Percentiles rank a stretch among this genome's conserved stretches.
Conservation (phyloP, 192 early-diverging fungal genomes). For the Lunasporangiospora selenospora region DNA sequence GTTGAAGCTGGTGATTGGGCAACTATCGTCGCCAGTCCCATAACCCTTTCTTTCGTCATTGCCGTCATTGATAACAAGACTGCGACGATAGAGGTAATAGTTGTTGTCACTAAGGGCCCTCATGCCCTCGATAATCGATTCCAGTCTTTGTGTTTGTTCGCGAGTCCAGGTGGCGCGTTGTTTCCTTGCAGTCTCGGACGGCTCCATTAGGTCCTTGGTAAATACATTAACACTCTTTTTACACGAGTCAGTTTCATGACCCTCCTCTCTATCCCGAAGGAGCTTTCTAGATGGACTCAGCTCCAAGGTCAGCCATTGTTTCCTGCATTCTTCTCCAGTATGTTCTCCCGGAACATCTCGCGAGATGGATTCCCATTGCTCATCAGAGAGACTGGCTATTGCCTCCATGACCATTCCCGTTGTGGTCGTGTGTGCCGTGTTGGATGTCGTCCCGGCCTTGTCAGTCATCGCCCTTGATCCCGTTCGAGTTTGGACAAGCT, state of each 20-base stretch:
- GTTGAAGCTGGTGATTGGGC: too few species aligned
- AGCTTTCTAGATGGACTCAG: too few species aligned
- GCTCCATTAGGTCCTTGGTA: background rate
- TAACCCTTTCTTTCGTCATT: too few species aligned
- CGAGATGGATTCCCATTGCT: constrained; percentile 13
- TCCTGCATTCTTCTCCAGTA: constrained; percentile 12
- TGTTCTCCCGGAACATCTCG: constrained; percentile 11
- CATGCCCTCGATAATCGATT: constrained; percentile 4
- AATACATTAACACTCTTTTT: too few species aligned
- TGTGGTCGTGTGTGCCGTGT: too few species aligned
- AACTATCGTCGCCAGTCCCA: background rate
- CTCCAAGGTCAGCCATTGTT: constrained; percentile 12
- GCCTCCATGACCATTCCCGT: too few species aligned
- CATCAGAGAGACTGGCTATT: background rate
- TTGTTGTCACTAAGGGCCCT: background rate
- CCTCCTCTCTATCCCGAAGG: too few species aligned
- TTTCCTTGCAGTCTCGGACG: background rate
- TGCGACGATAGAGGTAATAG: too few species aligned
- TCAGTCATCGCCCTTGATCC: background rate
- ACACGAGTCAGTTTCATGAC: too few species aligned
- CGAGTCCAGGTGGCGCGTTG: constrained; percentile 4
- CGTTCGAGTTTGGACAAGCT: background rate
- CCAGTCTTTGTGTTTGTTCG: constrained; percentile 5
- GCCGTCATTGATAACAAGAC: too few species aligned
- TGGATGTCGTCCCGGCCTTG: background rate